Conservation (phyloP, 805 yeast genomes). For the Candida multigemmis region DNA sequence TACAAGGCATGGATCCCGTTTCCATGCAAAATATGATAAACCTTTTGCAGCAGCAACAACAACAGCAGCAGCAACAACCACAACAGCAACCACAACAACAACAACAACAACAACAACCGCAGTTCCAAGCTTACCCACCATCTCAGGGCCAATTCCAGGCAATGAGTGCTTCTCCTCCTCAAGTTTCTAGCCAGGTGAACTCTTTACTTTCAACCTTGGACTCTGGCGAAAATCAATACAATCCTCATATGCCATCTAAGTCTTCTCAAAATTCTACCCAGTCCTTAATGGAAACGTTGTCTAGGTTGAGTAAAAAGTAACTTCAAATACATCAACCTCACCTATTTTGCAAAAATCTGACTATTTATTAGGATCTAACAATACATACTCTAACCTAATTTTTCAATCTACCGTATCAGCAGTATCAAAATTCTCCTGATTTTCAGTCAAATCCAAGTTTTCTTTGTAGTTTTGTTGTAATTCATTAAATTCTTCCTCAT, state of each 20-base stretch:
- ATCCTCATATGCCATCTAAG: slow-evolving; percentile 3
- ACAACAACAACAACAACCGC: slow-evolving; percentile 4
- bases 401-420: slow-evolving; percentile 14
- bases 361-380: background rate
- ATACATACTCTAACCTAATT: background rate
- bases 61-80: slow-evolving; percentile 12
- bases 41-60: slow-evolving; percentile 18
- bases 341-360: background rate
- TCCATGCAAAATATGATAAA: slow-evolving; percentile 23
- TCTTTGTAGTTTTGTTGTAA: slow-evolving; percentile 40
- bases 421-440: slow-evolving; percentile 6
- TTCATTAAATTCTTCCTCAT: slow-evolving; percentile 58
- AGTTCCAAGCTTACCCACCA: slow-evolving; percentile 1
- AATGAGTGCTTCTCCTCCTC: background rate
- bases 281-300: slow-evolving; percentile 26
- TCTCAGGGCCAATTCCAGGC: slow-evolving; percentile 5
- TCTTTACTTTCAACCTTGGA: slow-evolving; percentile 5
- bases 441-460: slow-evolving; percentile 6
- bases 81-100: slow-evolving; percentile 4
- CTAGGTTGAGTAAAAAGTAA: slow-evolving; percentile 23
- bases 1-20: slow-evolving; percentile 20
- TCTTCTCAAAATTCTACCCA: slow-evolving; percentile 9
- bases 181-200: slow-evolving; percentile 3
- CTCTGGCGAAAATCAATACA: slow-evolving; percentile 1
- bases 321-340: background rate